These are phyloP conservation scores for Amanita rimosa DNA, from an alignment of 768 basidiomycete genomes.

Conservation along the genomic window DNA sequence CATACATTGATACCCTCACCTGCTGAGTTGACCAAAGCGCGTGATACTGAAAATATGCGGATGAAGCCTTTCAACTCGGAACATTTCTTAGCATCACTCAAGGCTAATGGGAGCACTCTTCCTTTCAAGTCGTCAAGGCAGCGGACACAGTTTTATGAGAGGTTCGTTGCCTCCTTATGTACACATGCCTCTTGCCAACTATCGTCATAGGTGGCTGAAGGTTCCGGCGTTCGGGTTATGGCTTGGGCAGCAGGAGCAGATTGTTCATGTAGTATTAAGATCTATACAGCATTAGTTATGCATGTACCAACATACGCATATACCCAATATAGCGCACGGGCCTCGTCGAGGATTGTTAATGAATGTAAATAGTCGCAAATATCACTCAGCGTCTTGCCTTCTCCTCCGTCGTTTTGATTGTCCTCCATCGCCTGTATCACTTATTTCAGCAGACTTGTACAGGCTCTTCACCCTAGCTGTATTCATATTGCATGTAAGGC, in stretches of 20 bases:
- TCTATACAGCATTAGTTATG: background rate
- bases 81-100: conserved; percentile 65
- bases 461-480: conserved; percentile 12
- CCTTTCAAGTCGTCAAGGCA: conserved; percentile 63
- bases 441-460: conserved; percentile 12
- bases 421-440: conserved; percentile 13
- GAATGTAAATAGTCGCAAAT: conserved; percentile 8
- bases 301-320: background rate
- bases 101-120: conserved; percentile 54
- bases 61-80: conserved; percentile 61
- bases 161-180: conserved; percentile 11
- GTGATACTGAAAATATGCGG: conserved; percentile 23
- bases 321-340: conserved; percentile 10
- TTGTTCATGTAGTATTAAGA: conserved; percentile 46
- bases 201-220: conserved; percentile 42
- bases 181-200: background rate
- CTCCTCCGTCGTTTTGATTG: conserved; percentile 7
- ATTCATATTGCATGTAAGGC: conserved; percentile 15
- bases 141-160: conserved; percentile 65
- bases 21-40: conserved; percentile 30
- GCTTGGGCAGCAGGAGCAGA: conserved; percentile 66
- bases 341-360: background rate
- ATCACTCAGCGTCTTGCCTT: conserved; percentile 5
- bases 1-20: conserved; percentile 76
- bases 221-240: conserved; percentile 72